Base-by-base conservation (phyloP, 768 basidiomycete genomes). In the Jaapia argillacea region DNA sequence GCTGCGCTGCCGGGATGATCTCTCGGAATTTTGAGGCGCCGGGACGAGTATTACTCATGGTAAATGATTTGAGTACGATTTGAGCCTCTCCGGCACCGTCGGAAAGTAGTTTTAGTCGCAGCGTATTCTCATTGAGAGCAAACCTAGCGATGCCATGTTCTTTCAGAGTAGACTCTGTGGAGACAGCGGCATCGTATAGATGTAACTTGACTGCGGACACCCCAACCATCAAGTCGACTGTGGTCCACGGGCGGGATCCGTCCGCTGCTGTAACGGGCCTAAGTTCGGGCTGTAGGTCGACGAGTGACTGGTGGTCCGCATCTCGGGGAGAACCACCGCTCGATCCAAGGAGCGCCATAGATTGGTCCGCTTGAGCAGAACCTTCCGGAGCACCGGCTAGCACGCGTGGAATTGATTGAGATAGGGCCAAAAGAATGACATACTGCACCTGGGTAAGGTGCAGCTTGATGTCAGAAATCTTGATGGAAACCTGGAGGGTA, bases 1-100 rank as follows among this genome's bases (percentile, higher is more conserved):
- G 90, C 45, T 81, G 75, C 12, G 89, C 85, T 4, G 91, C 82
- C 10, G 96, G 94, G 48, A 99, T 87, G 45, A 99, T 92, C 60
- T 98, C 93, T 33, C 92, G 77, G 68, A 92, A 97, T 53, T 75
- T 82, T 21, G 89, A 85, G 38, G 69, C 68, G 5, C 89, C 88
- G 0, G 86, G 75, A 42, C 83, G 72, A 2, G 82, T 97, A 57
- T 94, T 93, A 59, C 75, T 80, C 71, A 97, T 83, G 1, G 90
- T 90, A 55, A 98, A 83, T 0, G 94, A 93, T 52, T 81, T 79
- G n/a, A 97, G 62, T 22, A 91, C 71, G 39, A 97, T 65, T 61
- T 96, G 92, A 2, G 85, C 81, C 59, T 96, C 90, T 47, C 75
- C 70, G n/a, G 88, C 75, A 16, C 86, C 83, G 58, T 93, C 79